These are phyloP conservation scores for Rhytidhysteron rufulum DNA, from an alignment of 2,329 filamentous ascomycete genomes.

Conservation along the genomic window DNA sequence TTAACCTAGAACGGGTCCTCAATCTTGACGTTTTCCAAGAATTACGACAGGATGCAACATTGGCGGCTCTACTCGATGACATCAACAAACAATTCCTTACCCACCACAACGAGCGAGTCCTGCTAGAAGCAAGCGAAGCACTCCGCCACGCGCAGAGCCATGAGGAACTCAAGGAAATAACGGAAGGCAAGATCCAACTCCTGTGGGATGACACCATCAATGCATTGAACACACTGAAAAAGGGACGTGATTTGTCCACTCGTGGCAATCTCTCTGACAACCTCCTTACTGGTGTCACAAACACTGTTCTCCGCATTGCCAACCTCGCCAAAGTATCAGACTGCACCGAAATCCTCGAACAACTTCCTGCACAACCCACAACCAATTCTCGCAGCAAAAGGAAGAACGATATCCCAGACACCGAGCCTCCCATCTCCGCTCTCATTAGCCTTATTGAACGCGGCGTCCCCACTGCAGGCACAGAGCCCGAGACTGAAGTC, in stretches of 20 bases:
- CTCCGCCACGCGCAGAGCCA: constrained; percentile 81
- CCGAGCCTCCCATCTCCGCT: constrained; percentile 58
- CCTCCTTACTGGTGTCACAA: constrained; percentile 66
- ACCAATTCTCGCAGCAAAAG: constrained; percentile 34
- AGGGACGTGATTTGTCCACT: constrained; percentile 66
- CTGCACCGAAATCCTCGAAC: constrained; percentile 71
- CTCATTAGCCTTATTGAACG: constrained; percentile 70
- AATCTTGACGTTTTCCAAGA: constrained; percentile 86
- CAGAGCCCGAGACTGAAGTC: constrained; percentile 67
- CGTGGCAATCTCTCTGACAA: constrained; percentile 65
- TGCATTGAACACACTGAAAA: constrained; percentile 65
- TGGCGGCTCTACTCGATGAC: constrained; percentile 78
- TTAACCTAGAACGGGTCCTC: constrained; percentile 80
- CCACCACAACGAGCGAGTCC: constrained; percentile 82
- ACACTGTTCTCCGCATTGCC: constrained; percentile 72
- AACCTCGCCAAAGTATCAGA: constrained; percentile 78
- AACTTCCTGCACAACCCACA: constrained; percentile 39
- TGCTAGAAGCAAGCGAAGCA: constrained; percentile 77
- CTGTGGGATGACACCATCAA: constrained; percentile 84
- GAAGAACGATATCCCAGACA: constrained; percentile 18
- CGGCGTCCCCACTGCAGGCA: constrained; percentile 61
- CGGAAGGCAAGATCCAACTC: constrained; percentile 72
- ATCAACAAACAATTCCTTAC: constrained; percentile 90
- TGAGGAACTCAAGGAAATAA: constrained; percentile 82
- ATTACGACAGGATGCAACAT: constrained; percentile 79